These are phyloP conservation scores for Silene noctiflora DNA, from an alignment of 179 eudicot species.

Conservation along the genomic window DNA sequence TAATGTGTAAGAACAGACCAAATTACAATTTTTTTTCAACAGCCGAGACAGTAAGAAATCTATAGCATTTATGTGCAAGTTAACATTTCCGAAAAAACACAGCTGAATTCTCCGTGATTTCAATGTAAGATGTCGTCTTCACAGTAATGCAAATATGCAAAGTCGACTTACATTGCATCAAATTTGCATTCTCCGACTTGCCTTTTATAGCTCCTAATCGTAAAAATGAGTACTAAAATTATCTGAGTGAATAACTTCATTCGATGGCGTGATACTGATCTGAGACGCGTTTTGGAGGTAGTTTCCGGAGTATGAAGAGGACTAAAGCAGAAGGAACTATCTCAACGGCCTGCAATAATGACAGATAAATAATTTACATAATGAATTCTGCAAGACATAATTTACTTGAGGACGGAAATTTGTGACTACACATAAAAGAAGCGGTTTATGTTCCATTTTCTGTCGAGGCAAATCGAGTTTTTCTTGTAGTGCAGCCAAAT, in stretches of 20 bases:
- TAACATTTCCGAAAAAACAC: not conserved
- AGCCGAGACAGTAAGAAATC: not conserved
- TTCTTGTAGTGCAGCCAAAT: not conserved
- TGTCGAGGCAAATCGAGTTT: not conserved
- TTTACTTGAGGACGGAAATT: too few relatives aligned
- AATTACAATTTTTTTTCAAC: not conserved
- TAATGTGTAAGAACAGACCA: too few relatives aligned
- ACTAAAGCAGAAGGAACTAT: conserved; percentile 71
- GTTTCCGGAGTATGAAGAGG: conserved; percentile 62
- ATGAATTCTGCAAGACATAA: too few relatives aligned
- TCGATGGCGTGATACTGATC: conserved; percentile 61
- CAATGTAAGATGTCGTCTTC: not conserved
- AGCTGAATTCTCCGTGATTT: not conserved
- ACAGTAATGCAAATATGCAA: too few relatives aligned
- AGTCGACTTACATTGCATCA: too few relatives aligned
- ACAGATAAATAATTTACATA: not conserved
- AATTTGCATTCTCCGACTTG: too few relatives aligned
- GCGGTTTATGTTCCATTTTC: not conserved
- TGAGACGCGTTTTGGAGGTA: conserved; percentile 61
- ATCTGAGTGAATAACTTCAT: conserved; percentile 18
- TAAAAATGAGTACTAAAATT: too few relatives aligned
- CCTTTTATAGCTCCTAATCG: too few relatives aligned
- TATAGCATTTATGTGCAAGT: not conserved
- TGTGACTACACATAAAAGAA: too few relatives aligned
- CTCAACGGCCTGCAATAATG: conserved; percentile 52